Base-by-base conservation (phyloP, 768 basidiomycete species). In the Rhodotorula taiwanensis region DNA sequence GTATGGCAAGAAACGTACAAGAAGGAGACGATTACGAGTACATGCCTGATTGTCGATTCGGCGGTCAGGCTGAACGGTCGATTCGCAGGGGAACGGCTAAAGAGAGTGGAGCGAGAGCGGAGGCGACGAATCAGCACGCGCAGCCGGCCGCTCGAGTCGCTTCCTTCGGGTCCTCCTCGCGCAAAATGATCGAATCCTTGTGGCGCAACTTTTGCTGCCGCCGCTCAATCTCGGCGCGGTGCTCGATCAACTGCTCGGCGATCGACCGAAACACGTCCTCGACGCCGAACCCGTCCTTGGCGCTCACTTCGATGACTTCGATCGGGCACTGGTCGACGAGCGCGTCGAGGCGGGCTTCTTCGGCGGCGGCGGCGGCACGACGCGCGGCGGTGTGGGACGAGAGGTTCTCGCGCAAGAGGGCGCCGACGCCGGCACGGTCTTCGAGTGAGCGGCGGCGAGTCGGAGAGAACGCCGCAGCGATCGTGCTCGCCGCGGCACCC, bases 281-380 rank as follows among this genome's bases (percentile, higher is more conserved):
- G 63, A 95, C 86, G 58, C 90, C 91, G 36, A 77, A 72, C 72
- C 88, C 86, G 71, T 92, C 89, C 76, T 92, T 92, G 56, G 92
- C 87, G 48, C 89, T 92, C 25, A 94, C 89, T 74, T 94, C 89
- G 68, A 88, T 89, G 23, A 93, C 80, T 72, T 87, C 86, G 84
- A 92, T 89, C 65, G 84, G 86, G 73, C 86, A 86, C 73, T 81
- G 52, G 5, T 50, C 36, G 21, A 69, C 57, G 27, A 64, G 49
- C 39, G 27, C n/a, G 15, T 87, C 79, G 9, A 87, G 86, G 86
- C 87, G 88, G 73, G 86, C 86, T 44, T 78, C 78, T 60, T 83
- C 82, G 39, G 82, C 80, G 42, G 61, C 64, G 31, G 66, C 58
- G 5, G 42, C 42, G 6, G 62, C 76, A 43, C 61, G 64, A 5